Conservation (phyloP, 2,329 filamentous ascomycete genomes). For the Aspergillus fijiensis region DNA sequence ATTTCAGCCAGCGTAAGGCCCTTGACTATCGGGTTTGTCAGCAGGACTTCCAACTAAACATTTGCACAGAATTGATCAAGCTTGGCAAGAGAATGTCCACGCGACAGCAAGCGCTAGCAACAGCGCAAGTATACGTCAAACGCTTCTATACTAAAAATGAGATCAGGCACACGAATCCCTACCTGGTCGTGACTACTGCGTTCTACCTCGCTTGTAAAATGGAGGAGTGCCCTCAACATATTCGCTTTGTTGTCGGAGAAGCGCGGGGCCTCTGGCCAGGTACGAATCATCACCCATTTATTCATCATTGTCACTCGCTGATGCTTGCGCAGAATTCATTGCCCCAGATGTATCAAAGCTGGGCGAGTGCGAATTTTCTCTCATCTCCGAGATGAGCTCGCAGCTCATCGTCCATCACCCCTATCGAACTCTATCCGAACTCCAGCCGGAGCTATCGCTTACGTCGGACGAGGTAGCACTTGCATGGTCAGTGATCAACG, state of each 20-base stretch:
- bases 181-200: constrained; percentile 87
- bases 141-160: constrained; percentile 91
- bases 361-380: constrained; percentile 88
- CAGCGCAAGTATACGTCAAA: constrained; percentile 91
- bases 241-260: constrained; percentile 83
- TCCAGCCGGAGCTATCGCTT: constrained; percentile 69
- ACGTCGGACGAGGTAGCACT: constrained; percentile 75
- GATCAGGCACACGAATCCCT: constrained; percentile 88
- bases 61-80: constrained; percentile 67
- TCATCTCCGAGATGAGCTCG: constrained; percentile 88
- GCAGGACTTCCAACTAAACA: constrained; percentile 5
- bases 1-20: constrained; percentile 79
- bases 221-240: constrained; percentile 96
- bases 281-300: constrained; percentile 32
- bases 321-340: constrained; percentile 58
- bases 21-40: neutral
- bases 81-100: constrained; percentile 80
- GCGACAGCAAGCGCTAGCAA: constrained; percentile 89
- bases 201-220: constrained; percentile 97
- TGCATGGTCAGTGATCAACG: constrained; percentile 82
- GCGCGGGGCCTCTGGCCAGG: constrained; percentile 80
- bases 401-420: constrained; percentile 89
- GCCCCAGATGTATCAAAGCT: constrained; percentile 76
- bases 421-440: constrained; percentile 73
- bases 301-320: constrained; percentile 10